These are phyloP conservation scores for Fusarium floridanum DNA, from an alignment of 2,329 filamentous ascomycete species.

Conservation along the genomic window DNA sequence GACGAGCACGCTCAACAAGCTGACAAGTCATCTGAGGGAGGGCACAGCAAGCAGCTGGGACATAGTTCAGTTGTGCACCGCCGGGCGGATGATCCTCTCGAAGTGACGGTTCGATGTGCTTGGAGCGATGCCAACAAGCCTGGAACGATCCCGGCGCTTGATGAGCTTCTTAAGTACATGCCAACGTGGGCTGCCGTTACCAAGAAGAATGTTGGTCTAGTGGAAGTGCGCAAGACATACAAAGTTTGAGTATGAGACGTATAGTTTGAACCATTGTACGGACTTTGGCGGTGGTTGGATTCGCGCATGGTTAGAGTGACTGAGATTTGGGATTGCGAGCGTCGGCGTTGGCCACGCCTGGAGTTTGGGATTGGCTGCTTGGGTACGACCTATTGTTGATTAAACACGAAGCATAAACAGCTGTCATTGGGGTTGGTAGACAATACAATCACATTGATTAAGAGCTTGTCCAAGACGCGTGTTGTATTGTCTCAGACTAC, in stretches of 20 bases:
- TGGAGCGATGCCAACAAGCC: conserved; percentile 87
- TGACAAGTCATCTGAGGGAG: background rate
- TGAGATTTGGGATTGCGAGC: background rate
- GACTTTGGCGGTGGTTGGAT: background rate
- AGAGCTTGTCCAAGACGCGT: background rate
- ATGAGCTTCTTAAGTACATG: conserved; percentile 81
- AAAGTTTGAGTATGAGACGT: conserved; percentile 14
- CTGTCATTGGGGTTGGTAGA: conserved; percentile 11
- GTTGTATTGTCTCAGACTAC: background rate
- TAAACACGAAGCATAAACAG: conserved; percentile 27
- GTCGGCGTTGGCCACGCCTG: conserved; percentile 28
- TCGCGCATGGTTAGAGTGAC: conserved; percentile 20
- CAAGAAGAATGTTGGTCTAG: conserved; percentile 82
- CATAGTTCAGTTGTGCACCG: conserved; percentile 2
- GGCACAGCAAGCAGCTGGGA: background rate
- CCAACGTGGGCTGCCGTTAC: conserved; percentile 84
- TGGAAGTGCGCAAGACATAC: conserved; percentile 80
- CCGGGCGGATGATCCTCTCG: conserved; percentile 53
- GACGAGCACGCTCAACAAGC: conserved; percentile 23
- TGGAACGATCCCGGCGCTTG: conserved; percentile 83
- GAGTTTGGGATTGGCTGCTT: conserved; percentile 26
- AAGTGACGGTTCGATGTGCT: conserved; percentile 79
- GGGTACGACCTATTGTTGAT: conserved; percentile 19
- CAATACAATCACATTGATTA: background rate
- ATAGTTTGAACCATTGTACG: background rate